phyloP scores from a whole-genome alignment of 1,284 basidiomycete species.

The Naganishia liquefaciens region DNA sequence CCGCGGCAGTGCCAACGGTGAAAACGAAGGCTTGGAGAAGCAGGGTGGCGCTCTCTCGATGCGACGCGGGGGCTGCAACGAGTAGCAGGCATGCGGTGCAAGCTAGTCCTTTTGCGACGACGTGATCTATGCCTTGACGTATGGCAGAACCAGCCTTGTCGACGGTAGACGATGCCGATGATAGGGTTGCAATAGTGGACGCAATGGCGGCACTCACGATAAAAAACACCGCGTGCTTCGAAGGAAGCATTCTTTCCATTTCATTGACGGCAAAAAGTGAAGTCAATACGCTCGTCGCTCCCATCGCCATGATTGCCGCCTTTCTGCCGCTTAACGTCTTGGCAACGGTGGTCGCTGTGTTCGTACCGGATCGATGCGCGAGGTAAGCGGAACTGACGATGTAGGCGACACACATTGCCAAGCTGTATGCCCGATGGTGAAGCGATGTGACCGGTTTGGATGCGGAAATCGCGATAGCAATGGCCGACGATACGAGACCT shows the following conservation, averaged over 20 bases:
- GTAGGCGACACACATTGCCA: background rate
- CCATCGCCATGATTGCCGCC: constrained; percentile 1
- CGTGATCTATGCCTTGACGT: background rate
- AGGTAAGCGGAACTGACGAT: background rate
- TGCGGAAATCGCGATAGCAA: background rate
- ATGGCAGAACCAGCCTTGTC: background rate
- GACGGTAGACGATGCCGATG: background rate
- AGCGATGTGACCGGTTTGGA: background rate
- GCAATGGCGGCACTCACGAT: background rate
- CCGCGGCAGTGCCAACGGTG: background rate
- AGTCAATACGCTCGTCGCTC: background rate
- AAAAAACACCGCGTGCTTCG: background rate
- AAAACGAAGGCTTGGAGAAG: constrained; percentile 20
- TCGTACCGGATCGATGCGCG: background rate
- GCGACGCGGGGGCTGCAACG: background rate
- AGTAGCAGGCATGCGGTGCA: background rate
- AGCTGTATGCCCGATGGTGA: constrained; percentile 12
- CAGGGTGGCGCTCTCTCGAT: background rate
- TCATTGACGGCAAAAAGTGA: constrained; percentile 5
- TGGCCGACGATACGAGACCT: constrained; percentile 1
- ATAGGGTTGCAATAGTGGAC: background rate
- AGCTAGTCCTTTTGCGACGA: background rate
- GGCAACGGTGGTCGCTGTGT: background rate
- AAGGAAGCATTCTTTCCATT: background rate
- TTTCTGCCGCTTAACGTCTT: constrained; percentile 1